phyloP scores from a whole-genome alignment of 2,329 filamentous ascomycete genomes.

The Colletotrichum neosansevieriae region DNA sequence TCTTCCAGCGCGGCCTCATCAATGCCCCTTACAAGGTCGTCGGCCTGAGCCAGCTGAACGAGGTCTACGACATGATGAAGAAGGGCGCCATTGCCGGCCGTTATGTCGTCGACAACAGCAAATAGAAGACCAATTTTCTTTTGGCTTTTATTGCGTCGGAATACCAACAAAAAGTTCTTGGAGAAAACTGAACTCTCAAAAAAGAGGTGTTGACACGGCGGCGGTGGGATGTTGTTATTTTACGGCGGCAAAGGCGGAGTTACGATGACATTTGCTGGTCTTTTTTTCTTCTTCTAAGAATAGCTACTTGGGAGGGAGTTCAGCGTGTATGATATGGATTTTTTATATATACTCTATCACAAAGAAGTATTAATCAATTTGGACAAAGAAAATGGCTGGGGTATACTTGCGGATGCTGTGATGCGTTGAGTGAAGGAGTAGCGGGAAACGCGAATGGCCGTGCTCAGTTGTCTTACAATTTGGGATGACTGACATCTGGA shows the following conservation, averaged over 20 bases:
- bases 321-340: conserved; percentile 35
- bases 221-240: conserved; percentile 9
- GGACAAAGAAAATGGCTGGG: neutral
- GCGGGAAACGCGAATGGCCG: no score
- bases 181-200: conserved; percentile 17
- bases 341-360: conserved; percentile 17
- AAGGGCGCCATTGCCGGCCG: conserved; percentile 80
- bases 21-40: conserved; percentile 88
- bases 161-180: neutral
- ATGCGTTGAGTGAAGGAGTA: no score
- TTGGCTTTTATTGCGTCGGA: no score
- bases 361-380: conserved; percentile 25
- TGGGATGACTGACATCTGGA: neutral
- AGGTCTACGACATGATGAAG: conserved; percentile 83
- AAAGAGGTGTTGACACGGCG: conserved; percentile 17
- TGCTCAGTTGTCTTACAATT: no score
- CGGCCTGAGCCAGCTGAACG: conserved; percentile 81
- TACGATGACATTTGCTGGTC: conserved; percentile 5
- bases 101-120: conserved; percentile 82
- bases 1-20: conserved; percentile 86
- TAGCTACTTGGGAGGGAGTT: conserved; percentile 36
- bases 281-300: conserved; percentile 12
- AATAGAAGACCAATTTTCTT: conserved; percentile 52
- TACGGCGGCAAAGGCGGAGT: conserved; percentile 1
- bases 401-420: neutral